Evolutionary conservation across 1,284 basidiomycete genomes (phyloP), one percentile per base, ranked within the genome.

Genomic region (Thelephora terrestris): DNA sequence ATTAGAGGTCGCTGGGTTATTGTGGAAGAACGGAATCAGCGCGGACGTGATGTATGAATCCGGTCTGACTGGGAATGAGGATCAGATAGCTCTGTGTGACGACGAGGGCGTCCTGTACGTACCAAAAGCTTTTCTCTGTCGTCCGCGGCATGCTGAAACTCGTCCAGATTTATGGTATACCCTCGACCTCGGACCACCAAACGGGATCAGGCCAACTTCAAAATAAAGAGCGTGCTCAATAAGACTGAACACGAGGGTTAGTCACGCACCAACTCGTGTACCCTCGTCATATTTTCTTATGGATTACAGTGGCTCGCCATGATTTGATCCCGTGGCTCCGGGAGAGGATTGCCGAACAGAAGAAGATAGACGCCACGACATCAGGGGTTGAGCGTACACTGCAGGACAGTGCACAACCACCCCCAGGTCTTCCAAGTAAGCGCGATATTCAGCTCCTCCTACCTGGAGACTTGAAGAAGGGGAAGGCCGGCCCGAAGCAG

Each of bases 31-130:
- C 57, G 78, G 78, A 46, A 91, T 93, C 59, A 86, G 86, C 53
- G 84, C 89, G 0, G 91, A 93, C 64, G 66, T 93, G 52, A 90
- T 91, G 79, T 92, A 92, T 58, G 87, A 90, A 52, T 73, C 74
- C 5, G 81, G 77, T 9, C 61, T 89, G 38, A 62, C 66, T 5
- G 79, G 83, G 47, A 71, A 76, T 51, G 82, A 85, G 62, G 78
- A 74, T 49, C 72, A 83, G 54, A 63, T 78, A 17, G 81, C 84
- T 40, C 64, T 76, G 25, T 90, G 86, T 57, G 66, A 66, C n/a
- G 67, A 79, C 20, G 86, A 90, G 61, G 86, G 87, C 12, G 88
- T 90, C 39, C 58, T 90, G 86, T 89, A 56, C 51, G 82, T 69
- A 4, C 24, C 24, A 54, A 6, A n/a, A 1, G 20, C 9, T 23